phyloP scores from a whole-genome alignment of 75 land plant genomes.

The Adiantum capillusveneris region DNA sequence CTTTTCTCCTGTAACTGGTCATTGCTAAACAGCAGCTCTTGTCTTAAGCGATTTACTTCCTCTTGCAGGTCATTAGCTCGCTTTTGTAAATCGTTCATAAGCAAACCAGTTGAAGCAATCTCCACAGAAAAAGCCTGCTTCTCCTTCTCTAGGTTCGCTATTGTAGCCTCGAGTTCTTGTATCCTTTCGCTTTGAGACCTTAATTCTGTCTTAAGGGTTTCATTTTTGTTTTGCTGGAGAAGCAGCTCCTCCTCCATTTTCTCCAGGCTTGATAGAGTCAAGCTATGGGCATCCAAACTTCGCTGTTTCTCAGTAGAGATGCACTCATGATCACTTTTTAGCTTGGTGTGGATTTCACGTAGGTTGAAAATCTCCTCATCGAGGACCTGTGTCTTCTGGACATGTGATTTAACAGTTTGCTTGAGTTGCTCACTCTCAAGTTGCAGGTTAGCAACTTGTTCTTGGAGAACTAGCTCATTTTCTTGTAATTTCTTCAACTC shows the following conservation, averaged over 20 bases:
- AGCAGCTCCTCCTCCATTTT: not conserved
- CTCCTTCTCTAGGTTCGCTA: not conserved
- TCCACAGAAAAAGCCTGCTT: constrained; percentile 1
- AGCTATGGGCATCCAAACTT: not conserved
- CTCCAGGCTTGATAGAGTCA: not conserved
- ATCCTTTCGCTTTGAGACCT: not conserved
- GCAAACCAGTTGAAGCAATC: constrained; percentile 1
- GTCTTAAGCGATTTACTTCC: not conserved
- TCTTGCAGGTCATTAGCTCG: not conserved
- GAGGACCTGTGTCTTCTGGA: not conserved
- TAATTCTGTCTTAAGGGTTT: not conserved
- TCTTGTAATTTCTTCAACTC: constrained; percentile 4
- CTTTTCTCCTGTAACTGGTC: constrained; percentile 7
- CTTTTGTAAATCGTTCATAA: not conserved
- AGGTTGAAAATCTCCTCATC: constrained; percentile 1
- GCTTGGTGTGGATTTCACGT: not conserved
- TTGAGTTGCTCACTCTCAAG: not conserved
- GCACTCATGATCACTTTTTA: not conserved
- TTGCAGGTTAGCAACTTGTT: not conserved
- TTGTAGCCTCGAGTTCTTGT: constrained; percentile 1
- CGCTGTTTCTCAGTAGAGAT: not conserved
- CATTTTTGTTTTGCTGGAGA: not conserved
- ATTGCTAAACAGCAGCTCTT: constrained; percentile 10
- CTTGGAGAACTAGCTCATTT: not conserved
- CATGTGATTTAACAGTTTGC: no score